Evolutionary conservation across 1,139 yeast species (phyloP).

Genomic region (Petasospora fabianii): DNA sequence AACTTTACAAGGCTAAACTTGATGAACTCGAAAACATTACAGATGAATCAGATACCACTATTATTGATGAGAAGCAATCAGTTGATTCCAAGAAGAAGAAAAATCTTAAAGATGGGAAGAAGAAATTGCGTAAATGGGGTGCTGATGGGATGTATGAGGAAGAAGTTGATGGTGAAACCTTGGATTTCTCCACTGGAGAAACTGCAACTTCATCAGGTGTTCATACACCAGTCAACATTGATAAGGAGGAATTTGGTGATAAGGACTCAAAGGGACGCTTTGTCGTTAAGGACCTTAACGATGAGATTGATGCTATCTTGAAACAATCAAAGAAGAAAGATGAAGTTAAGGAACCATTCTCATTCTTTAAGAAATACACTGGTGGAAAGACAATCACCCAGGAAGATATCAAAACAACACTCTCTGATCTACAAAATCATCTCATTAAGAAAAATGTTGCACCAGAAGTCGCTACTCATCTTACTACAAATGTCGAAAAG

Average conservation of each 20-base stretch:
- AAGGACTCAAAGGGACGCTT: constrained; percentile 46
- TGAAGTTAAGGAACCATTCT: constrained; percentile 39
- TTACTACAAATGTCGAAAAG: constrained; percentile 55
- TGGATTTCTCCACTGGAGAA: constrained; percentile 45
- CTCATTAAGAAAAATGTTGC: constrained; percentile 48
- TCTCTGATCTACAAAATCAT: constrained; percentile 50
- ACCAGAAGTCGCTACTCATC: constrained; percentile 55
- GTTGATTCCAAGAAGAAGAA: constrained; percentile 7
- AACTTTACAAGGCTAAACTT: constrained; percentile 30
- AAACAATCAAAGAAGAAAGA: constrained; percentile 25
- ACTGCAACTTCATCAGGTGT: constrained; percentile 5
- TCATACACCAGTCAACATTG: constrained; percentile 31
- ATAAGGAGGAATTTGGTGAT: constrained; percentile 44
- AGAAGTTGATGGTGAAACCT: constrained; percentile 30
- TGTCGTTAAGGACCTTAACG: constrained; percentile 45
- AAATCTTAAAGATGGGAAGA: constrained; percentile 19
- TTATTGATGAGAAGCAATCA: constrained; percentile 2
- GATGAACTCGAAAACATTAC: constrained; percentile 21
- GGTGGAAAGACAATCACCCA: constrained; percentile 58
- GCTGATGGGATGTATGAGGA: constrained; percentile 47
- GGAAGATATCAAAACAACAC: constrained; percentile 52
- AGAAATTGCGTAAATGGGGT: constrained; percentile 39
- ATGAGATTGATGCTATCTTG: constrained; percentile 42
- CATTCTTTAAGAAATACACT: constrained; percentile 51
- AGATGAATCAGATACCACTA: neutral